Conservation (phyloP, 2,329 filamentous ascomycete genomes). For the Chalaropsis thielavioides region DNA sequence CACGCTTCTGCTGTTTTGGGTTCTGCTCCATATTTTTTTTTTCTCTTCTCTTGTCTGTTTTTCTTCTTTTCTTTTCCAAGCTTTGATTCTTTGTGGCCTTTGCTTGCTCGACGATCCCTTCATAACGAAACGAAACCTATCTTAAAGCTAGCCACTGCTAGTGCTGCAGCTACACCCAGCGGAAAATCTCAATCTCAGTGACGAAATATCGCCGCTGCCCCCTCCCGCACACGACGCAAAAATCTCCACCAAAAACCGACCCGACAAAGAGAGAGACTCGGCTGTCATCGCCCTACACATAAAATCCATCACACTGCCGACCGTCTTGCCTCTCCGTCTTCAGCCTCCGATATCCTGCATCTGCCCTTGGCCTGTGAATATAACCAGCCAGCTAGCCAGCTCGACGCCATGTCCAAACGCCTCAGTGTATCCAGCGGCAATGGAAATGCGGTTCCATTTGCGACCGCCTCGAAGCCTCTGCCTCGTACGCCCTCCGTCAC, state of each 20-base stretch:
- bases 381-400: background rate
- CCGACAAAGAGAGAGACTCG: background rate
- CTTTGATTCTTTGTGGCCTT: background rate
- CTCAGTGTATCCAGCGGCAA: slow-evolving; percentile 32
- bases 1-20: too few relatives aligned
- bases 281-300: too few relatives aligned
- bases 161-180: background rate
- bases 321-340: too few relatives aligned
- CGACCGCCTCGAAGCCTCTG: slow-evolving; percentile 8
- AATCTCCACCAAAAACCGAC: background rate
- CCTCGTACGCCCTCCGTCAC: slow-evolving; percentile 23
- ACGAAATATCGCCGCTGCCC: background rate
- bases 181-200: background rate
- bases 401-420: slow-evolving; percentile 47
- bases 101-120: background rate
- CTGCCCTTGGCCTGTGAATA: background rate
- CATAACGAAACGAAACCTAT: background rate
- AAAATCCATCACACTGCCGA: too few relatives aligned
- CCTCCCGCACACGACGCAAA: background rate
- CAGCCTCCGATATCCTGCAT: too few relatives aligned
- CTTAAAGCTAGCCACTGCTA: background rate
- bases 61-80: background rate
- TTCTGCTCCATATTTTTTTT: too few relatives aligned
- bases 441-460: slow-evolving; percentile 26
- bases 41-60: background rate